Conservation (phyloP, 257 asterid genomes). For the Striga asiatica region DNA sequence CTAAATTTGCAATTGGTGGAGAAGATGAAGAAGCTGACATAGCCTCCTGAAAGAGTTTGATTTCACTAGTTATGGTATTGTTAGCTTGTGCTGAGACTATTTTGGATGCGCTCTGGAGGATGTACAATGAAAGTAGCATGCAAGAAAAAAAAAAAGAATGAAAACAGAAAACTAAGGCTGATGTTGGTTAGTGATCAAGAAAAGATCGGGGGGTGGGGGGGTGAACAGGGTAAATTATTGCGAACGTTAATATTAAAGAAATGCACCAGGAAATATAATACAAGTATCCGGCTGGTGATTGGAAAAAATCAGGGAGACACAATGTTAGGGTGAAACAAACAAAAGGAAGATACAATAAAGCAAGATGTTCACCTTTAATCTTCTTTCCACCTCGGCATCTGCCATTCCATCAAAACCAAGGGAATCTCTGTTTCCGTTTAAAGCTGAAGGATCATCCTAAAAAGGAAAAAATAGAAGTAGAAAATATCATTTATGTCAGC, state of each 20-base stretch:
- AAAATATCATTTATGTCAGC: neutral
- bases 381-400: slow-evolving; percentile 82
- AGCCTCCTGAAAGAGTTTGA: slow-evolving; percentile 52
- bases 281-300: too few relatives aligned
- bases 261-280: too few relatives aligned
- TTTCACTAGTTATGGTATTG: neutral
- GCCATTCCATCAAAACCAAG: slow-evolving; percentile 80
- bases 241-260: too few relatives aligned
- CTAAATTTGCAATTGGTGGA: slow-evolving; percentile 41
- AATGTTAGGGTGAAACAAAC: too few relatives aligned
- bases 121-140: slow-evolving; percentile 8
- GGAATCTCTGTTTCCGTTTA: slow-evolving; percentile 60
- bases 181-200: too few relatives aligned
- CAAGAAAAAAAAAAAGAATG: neutral
- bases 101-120: slow-evolving; percentile 1
- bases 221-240: too few relatives aligned
- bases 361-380: slow-evolving; percentile 59
- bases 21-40: slow-evolving; percentile 50
- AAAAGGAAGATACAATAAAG: slow-evolving; percentile 15
- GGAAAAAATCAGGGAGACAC: too few relatives aligned
- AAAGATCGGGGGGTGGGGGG: too few relatives aligned
- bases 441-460: slow-evolving; percentile 69
- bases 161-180: too few relatives aligned
- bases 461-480: slow-evolving; percentile 16
- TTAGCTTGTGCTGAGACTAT: slow-evolving; percentile 7